Percentiles rank a stretch among this genome's conserved stretches.
Conservation (phyloP, 1,284 basidiomycete species). For the Meripilus lineatus region DNA sequence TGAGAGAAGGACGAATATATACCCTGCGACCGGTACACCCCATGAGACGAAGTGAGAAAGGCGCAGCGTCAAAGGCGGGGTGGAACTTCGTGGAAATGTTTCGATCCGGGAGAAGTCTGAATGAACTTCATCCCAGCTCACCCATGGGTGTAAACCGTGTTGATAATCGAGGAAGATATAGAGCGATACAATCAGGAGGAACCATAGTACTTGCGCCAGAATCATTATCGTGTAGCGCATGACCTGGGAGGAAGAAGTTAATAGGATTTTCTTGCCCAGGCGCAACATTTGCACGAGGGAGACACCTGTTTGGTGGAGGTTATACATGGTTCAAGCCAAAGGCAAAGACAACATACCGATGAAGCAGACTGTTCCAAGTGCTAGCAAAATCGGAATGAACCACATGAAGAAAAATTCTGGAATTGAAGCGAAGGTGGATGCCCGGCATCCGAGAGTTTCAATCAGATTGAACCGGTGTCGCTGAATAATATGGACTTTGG, state of each 20-base stretch:
- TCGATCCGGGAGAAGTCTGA: slow-evolving; percentile 27
- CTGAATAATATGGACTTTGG: slow-evolving; percentile 31
- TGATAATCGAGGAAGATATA: too few relatives aligned
- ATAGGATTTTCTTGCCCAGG: too few relatives aligned
- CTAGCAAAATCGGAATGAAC: slow-evolving; percentile 19
- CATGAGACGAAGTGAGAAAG: slow-evolving; percentile 22
- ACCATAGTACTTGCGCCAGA: too few relatives aligned
- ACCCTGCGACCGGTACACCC: slow-evolving; percentile 17
- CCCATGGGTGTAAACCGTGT: slow-evolving; percentile 23
- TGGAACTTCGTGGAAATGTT: too few relatives aligned
- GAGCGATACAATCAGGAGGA: too few relatives aligned
- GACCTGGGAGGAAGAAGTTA: too few relatives aligned
- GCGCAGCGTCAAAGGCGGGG: too few relatives aligned
- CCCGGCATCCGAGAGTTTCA: slow-evolving; percentile 33
- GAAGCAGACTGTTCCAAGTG: slow-evolving; percentile 16
- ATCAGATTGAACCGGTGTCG: slow-evolving; percentile 32
- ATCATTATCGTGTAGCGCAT: too few relatives aligned
- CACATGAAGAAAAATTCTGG: slow-evolving; percentile 20
- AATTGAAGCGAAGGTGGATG: slow-evolving; percentile 17
- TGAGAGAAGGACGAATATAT: slow-evolving; percentile 27
- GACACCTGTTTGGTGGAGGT: too few relatives aligned
- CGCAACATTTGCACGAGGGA: too few relatives aligned
- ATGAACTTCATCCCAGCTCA: slow-evolving; percentile 35
- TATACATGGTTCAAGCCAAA: too few relatives aligned
- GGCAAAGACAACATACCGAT: slow-evolving; percentile 39